Conservation (phyloP, 2,329 filamentous ascomycete species). For the Neopestalotiopsis sp. region DNA sequence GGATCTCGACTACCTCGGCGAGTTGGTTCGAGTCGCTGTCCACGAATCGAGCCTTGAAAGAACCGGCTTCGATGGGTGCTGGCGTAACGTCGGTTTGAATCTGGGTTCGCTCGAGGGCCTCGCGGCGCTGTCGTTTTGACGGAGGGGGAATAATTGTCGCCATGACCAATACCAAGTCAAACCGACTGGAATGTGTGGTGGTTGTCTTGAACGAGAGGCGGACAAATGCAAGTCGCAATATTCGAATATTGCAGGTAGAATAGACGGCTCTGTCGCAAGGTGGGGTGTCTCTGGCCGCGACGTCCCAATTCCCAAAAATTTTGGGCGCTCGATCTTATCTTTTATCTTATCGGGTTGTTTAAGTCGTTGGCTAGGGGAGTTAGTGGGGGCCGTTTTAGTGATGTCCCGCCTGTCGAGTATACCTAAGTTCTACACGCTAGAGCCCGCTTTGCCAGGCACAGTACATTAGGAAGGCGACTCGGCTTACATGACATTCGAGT, state of each 20-base stretch:
- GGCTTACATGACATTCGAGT: too few species aligned
- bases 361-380: neutral
- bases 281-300: neutral
- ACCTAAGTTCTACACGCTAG: neutral
- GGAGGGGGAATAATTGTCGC: conserved; percentile 83
- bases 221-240: neutral
- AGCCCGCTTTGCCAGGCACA: neutral
- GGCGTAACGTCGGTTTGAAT: conserved; percentile 77
- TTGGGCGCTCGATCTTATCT: conserved; percentile 11
- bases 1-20: conserved; percentile 74
- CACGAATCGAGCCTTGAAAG: conserved; percentile 84
- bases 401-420: neutral
- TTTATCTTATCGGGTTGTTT: conserved; percentile 30
- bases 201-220: neutral
- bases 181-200: neutral
- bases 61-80: conserved; percentile 73
- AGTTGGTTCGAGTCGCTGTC: conserved; percentile 78
- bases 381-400: neutral
- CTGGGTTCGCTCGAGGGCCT: conserved; percentile 72
- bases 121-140: conserved; percentile 85
- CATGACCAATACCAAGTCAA: conserved; percentile 54
- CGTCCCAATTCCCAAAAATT: conserved; percentile 2
- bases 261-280: neutral
- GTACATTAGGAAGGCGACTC: too few species aligned
- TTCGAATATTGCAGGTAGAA: neutral